A percentile compares a stretch with the other conserved stretches of the same genome.
phyloP scores from a whole-genome alignment of 148 eudicot species.

The Limonium bicolor region DNA sequence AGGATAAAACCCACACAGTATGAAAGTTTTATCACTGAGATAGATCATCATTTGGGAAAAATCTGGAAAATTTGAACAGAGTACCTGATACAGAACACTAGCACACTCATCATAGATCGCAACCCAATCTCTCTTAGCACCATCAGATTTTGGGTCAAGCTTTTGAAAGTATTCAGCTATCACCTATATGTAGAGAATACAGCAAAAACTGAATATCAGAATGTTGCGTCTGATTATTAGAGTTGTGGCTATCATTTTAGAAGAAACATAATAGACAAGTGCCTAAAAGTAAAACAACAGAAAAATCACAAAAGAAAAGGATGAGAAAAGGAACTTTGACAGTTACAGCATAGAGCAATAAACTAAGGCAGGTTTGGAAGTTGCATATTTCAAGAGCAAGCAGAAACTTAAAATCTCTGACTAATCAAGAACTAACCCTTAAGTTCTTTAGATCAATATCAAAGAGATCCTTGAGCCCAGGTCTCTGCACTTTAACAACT shows the following conservation, averaged over 20 bases:
- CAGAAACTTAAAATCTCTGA: neutral
- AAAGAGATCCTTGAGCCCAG: constrained; percentile 95
- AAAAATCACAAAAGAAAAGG: too few relatives aligned
- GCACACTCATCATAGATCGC: constrained; percentile 99
- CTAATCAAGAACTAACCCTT: constrained; percentile 46
- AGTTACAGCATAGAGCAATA: too few relatives aligned
- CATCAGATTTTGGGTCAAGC: constrained; percentile 96
- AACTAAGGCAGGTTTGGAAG: too few relatives aligned
- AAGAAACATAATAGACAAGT: too few relatives aligned
- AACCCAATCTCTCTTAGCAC: constrained; percentile 99
- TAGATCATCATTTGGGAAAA: too few relatives aligned
- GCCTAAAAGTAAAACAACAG: too few relatives aligned
- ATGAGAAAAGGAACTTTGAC: too few relatives aligned
- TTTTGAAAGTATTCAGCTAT: constrained; percentile 97
- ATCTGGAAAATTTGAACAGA: too few relatives aligned
- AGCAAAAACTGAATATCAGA: neutral
- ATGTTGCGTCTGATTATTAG: neutral
- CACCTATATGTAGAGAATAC: constrained; percentile 35
- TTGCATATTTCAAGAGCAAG: too few relatives aligned
- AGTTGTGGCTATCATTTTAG: too few relatives aligned
- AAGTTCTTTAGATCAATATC: constrained; percentile 97
- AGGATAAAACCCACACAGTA: too few relatives aligned
- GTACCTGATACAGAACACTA: constrained; percentile 82
- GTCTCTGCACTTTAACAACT: constrained; percentile 95
- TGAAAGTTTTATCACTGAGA: too few relatives aligned